phyloP scores from a whole-genome alignment of 805 yeast genomes.

The Barnettozyma salicaria region DNA sequence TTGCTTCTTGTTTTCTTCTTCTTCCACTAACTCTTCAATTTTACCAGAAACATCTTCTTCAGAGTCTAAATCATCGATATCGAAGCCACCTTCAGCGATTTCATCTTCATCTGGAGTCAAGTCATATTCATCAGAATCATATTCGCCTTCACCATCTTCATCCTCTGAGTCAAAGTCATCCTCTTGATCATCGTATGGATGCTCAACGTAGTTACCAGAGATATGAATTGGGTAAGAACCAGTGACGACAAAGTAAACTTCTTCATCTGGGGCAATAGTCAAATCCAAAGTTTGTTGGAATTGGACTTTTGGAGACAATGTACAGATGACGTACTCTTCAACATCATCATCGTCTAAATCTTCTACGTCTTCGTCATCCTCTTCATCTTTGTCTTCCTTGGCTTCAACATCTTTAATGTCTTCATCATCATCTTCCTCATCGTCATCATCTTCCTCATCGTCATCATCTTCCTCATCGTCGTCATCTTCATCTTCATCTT shows the following conservation, averaged over 20 bases:
- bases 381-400: constrained; percentile 32
- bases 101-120: constrained; percentile 77
- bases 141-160: constrained; percentile 36
- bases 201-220: constrained; percentile 93
- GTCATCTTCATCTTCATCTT: constrained; percentile 27
- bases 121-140: constrained; percentile 45
- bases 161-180: constrained; percentile 39
- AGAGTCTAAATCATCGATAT: constrained; percentile 44
- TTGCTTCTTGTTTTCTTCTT: constrained; percentile 38
- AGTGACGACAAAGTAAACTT: constrained; percentile 87
- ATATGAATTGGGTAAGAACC: constrained; percentile 93
- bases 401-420: constrained; percentile 45
- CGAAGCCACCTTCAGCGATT: constrained; percentile 36
- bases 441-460: constrained; percentile 38
- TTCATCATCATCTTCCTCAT: constrained; percentile 45
- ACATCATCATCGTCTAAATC: constrained; percentile 67
- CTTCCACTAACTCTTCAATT: constrained; percentile 68
- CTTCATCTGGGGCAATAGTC: constrained; percentile 89
- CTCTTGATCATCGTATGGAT: constrained; percentile 77
- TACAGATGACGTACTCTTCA: constrained; percentile 81
- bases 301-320: constrained; percentile 78
- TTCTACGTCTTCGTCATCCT: constrained; percentile 37
- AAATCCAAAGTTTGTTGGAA: constrained; percentile 89
- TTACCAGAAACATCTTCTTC: constrained; percentile 64
- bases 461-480: constrained; percentile 30